Conservation (phyloP, 768 basidiomycete genomes). For the Phallus indusiatus region DNA sequence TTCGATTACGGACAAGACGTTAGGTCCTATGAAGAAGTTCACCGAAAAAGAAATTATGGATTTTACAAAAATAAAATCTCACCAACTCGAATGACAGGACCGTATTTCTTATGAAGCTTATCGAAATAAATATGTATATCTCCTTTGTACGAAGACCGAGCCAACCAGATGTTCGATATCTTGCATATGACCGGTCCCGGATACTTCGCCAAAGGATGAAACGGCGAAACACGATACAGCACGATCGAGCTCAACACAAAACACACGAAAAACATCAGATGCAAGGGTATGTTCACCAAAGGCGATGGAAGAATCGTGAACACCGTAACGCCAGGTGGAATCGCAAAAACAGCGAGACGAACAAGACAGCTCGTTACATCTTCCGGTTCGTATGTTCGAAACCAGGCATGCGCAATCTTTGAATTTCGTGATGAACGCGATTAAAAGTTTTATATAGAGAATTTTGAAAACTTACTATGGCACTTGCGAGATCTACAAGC, state of each 20-base stretch:
- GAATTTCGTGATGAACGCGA: too few species aligned
- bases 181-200: constrained; percentile 26
- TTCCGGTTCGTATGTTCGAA: background rate
- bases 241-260: constrained; percentile 17
- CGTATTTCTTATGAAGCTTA: constrained; percentile 22
- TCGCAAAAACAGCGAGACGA: background rate
- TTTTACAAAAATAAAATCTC: background rate
- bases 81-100: constrained; percentile 26
- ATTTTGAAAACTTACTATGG: background rate
- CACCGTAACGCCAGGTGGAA: background rate
- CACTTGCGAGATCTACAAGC: constrained; percentile 13
- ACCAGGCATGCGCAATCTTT: constrained; percentile 19
- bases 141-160: constrained; percentile 12
- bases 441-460: too few species aligned
- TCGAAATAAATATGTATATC: constrained; percentile 16
- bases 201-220: constrained; percentile 28
- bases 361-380: background rate
- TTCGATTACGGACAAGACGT: constrained; percentile 25
- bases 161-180: constrained; percentile 23
- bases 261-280: background rate
- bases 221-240: constrained; percentile 27
- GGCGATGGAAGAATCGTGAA: background rate
- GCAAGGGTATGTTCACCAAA: constrained; percentile 8
- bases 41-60: background rate
- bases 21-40: constrained; percentile 22